Conservation (phyloP, 108 stramenopile genomes). For the Seminavis robusta region DNA sequence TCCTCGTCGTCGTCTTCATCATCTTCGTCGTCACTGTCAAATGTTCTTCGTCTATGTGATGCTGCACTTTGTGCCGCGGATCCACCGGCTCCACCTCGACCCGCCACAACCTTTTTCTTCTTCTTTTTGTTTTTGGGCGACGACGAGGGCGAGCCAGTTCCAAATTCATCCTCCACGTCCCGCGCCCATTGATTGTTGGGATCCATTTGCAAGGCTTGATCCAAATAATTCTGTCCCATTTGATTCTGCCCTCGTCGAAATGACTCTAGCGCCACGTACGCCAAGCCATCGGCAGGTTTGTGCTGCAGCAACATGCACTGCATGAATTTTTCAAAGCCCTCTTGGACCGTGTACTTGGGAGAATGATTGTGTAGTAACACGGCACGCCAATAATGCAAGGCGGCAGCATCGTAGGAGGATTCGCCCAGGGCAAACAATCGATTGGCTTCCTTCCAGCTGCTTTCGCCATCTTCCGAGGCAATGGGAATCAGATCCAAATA, state of each 20-base stretch:
- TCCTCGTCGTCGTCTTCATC: too few species aligned
- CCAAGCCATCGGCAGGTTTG: conserved; percentile 59
- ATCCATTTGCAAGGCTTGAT: conserved; percentile 57
- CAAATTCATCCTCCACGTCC: conserved; percentile 19
- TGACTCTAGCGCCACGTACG: conserved; percentile 61
- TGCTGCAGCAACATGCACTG: conserved; percentile 55
- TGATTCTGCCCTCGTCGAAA: conserved; percentile 60
- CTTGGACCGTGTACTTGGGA: conserved; percentile 54
- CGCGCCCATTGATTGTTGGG: conserved; percentile 38
- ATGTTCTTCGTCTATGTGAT: too few species aligned
- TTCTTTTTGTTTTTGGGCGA: neutral
- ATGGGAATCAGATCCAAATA: too few species aligned
- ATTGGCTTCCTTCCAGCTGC: conserved; percentile 41
- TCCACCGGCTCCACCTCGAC: too few species aligned
- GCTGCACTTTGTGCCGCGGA: too few species aligned
- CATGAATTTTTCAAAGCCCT: conserved; percentile 61
- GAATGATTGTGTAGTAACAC: conserved; percentile 50
- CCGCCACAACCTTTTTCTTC: neutral
- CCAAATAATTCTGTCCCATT: conserved; percentile 62
- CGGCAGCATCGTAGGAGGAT: conserved; percentile 58
- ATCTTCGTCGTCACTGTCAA: too few species aligned
- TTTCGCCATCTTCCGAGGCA: too few species aligned
- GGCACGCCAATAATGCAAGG: conserved; percentile 61
- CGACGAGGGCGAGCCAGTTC: too few species aligned
- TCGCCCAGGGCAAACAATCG: conserved; percentile 32